phyloP scores from a whole-genome alignment of 306 rosid genomes.

The Hippophae rhamnoides region DNA sequence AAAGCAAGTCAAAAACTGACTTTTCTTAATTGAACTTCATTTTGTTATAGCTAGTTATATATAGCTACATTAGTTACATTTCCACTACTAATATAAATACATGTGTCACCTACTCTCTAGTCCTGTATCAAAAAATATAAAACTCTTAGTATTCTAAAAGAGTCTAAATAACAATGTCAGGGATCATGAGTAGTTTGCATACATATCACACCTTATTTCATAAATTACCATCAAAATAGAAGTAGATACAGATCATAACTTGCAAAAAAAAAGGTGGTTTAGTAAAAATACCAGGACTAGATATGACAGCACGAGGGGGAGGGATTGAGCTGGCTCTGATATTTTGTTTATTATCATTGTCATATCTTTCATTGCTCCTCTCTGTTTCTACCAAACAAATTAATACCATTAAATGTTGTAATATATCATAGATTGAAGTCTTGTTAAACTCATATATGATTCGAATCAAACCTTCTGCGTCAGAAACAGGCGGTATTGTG shows the following conservation, averaged over 20 bases:
- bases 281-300: constrained; percentile 66
- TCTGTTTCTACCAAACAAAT: constrained; percentile 26
- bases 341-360: constrained; percentile 36
- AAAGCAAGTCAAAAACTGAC: no score
- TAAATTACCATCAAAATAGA: not conserved
- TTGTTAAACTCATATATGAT: not conserved
- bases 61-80: no score
- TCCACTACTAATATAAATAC: no score
- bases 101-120: no score
- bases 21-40: no score
- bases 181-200: no score
- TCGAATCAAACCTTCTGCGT: constrained; percentile 29
- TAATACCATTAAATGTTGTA: constrained; percentile 11
- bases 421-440: not conserved
- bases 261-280: not conserved
- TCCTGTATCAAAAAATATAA: no score
- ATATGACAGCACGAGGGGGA: constrained; percentile 79
- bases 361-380: constrained; percentile 23
- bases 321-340: constrained; percentile 51
- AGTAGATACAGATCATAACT: constrained; percentile 5
- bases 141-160: no score
- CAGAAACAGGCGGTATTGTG: constrained; percentile 30
- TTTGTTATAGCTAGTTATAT: no score
- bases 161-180: no score
- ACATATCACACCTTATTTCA: not conserved